Base-by-base conservation (phyloP, 169 alveolate species). In the Haemoproteus tartakovskyi region DNA sequence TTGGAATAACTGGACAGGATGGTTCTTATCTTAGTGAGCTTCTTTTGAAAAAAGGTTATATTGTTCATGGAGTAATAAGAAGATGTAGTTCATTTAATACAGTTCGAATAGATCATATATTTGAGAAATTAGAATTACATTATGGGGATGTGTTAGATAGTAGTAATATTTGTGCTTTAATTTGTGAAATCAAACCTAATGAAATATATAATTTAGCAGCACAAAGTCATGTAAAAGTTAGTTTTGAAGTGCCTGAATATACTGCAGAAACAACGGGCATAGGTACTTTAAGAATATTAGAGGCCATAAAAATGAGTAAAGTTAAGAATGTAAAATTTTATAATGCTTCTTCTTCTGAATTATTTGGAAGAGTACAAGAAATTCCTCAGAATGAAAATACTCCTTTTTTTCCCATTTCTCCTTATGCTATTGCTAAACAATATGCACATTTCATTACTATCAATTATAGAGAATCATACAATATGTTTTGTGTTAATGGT, bases 1-100 rank as follows among this genome's bases (percentile, higher is more conserved):
- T 93, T 12, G 96, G 96, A 11, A 90, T 87, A 37, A 90, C 96
- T 1, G 96, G 96, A 24, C 92, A 92, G 54, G 96, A 92, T 38
- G 96, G 96, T 40, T 86, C 94, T 41, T 92, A 90, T 74, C 61
- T 92, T 50, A 86, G 93, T 6, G 94, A 91, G 61, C 59, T 89
- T 12, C 74, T 92, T 11, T 80, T 92, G 56, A 87, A 82, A 16
- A 87, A 87, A 62, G 92, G 90, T 27, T 92, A 90, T 60, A 79
- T 54, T 1, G 91, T 91, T 27, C 91, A 88, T 33, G 95, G 95
- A 3, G 79, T 79, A 60, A 74, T 92, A 12, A 87, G 96, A 4
- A 80, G 92, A 22, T 87, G 92, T 61, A 78, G 86, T 60, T 60
- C 86, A 22, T 79, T 84, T 78, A 90, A 88, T 86, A 89, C 92